Evolutionary conservation across 2,329 filamentous ascomycete species (phyloP).

Genomic region (Coleophoma eucalyptorum): DNA sequence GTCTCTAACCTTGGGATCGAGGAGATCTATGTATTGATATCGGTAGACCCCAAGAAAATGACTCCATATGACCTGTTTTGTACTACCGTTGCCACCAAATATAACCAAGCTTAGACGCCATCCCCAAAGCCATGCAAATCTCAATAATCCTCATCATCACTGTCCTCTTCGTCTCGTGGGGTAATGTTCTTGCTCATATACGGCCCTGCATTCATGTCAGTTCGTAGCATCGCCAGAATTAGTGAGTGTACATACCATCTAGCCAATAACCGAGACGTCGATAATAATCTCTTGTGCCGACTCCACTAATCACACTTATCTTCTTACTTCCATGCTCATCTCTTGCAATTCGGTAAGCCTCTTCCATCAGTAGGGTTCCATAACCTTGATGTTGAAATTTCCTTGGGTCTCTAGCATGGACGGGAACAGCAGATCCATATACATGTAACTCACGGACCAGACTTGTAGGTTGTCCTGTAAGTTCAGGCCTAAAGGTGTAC

Average conservation of each 20-base stretch:
- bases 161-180: constrained; percentile 25
- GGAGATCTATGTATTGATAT: too few relatives aligned
- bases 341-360: constrained; percentile 90
- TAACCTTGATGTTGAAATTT: constrained; percentile 99
- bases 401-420: constrained; percentile 89
- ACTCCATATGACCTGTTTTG: too few relatives aligned
- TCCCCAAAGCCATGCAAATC: too few relatives aligned
- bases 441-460: constrained; percentile 94
- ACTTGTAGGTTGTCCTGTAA: constrained; percentile 82
- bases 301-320: constrained; percentile 96
- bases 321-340: constrained; percentile 93
- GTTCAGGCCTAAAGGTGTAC: constrained; percentile 88
- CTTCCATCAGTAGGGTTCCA: constrained; percentile 94
- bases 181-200: constrained; percentile 29
- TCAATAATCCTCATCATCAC: constrained; percentile 23
- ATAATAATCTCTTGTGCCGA: constrained; percentile 95
- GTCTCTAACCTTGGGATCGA: too few relatives aligned
- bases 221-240: not conserved
- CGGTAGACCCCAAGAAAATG: too few relatives aligned
- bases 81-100: too few relatives aligned
- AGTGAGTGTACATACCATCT: constrained; percentile 70
- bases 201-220: constrained; percentile 16
- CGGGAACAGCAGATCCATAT: constrained; percentile 94
- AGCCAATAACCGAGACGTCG: constrained; percentile 88
- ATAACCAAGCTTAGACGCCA: too few relatives aligned